Evolutionary conservation across 2,329 filamentous ascomycete genomes (phyloP).

Genomic region (Ophiocordyceps unilateralis): DNA sequence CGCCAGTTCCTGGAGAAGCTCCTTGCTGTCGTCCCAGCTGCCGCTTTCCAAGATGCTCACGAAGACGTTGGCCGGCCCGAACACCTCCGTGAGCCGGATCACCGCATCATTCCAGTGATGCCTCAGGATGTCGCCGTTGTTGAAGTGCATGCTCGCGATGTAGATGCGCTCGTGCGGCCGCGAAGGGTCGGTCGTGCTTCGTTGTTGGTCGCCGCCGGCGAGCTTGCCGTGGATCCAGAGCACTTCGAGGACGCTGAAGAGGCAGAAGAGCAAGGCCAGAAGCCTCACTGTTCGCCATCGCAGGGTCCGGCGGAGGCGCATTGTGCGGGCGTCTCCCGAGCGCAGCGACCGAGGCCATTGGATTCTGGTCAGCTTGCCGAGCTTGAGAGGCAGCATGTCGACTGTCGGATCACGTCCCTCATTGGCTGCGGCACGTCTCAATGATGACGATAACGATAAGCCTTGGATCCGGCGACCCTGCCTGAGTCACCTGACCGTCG

Average conservation of each 20-base stretch:
- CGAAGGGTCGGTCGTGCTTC: constrained; percentile 6
- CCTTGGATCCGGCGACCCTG: too few species aligned
- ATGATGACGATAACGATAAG: neutral
- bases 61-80: constrained; percentile 49
- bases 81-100: constrained; percentile 32
- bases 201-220: constrained; percentile 9
- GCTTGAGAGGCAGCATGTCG: neutral
- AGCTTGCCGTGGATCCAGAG: constrained; percentile 19
- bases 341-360: constrained; percentile 9
- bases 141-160: constrained; percentile 55
- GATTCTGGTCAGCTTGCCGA: too few species aligned
- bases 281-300: constrained; percentile 18
- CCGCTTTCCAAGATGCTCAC: constrained; percentile 53
- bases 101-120: constrained; percentile 46
- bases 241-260: constrained; percentile 21
- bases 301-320: constrained; percentile 17
- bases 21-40: constrained; percentile 52
- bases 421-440: neutral
- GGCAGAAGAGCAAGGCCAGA: constrained; percentile 14
- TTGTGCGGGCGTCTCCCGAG: constrained; percentile 14
- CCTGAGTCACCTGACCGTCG: too few species aligned
- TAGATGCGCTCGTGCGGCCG: constrained; percentile 32
- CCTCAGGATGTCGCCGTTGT: constrained; percentile 41
- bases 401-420: neutral
- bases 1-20: constrained; percentile 39